Evolutionary conservation across 495 filamentous ascomycete genomes (phyloP).

Genomic region (Evernia prunastri): DNA sequence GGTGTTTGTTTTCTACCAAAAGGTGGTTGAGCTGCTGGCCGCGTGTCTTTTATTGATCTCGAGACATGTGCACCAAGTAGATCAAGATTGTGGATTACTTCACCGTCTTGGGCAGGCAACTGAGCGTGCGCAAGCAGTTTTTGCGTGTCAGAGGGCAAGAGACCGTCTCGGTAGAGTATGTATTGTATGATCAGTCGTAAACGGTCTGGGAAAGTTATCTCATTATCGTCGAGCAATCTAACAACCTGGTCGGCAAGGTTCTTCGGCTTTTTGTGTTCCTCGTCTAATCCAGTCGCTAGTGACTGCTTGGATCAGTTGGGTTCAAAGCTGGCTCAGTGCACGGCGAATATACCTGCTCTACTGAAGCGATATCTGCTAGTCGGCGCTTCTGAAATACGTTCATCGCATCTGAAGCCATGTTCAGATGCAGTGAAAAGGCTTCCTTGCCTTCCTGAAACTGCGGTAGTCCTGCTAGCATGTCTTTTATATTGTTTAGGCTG

Average conservation of each 20-base stretch:
- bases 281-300: conserved; percentile 86
- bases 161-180: conserved; percentile 78
- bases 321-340: neutral
- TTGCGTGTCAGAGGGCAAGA: conserved; percentile 76
- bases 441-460: conserved; percentile 94
- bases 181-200: conserved; percentile 81
- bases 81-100: conserved; percentile 70
- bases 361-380: conserved; percentile 74
- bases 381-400: conserved; percentile 78
- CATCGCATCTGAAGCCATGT: conserved; percentile 98
- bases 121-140: conserved; percentile 80
- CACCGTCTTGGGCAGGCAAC: conserved; percentile 64
- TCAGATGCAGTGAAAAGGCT: conserved; percentile 88
- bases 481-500: conserved; percentile 85
- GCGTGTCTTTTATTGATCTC: conserved; percentile 69
- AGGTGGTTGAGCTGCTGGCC: conserved; percentile 54
- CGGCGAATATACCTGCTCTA: conserved; percentile 55
- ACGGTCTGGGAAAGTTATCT: conserved; percentile 61
- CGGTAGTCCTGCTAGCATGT: conserved; percentile 91
- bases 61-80: conserved; percentile 71
- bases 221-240: conserved; percentile 75
- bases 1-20: conserved; percentile 57
- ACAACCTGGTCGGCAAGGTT: conserved; percentile 79
- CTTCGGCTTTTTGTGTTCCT: conserved; percentile 87
- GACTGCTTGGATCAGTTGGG: conserved; percentile 41